Evolutionary conservation across 2,329 filamentous ascomycete genomes (phyloP).

Genomic region (Alternaria burnsii): DNA sequence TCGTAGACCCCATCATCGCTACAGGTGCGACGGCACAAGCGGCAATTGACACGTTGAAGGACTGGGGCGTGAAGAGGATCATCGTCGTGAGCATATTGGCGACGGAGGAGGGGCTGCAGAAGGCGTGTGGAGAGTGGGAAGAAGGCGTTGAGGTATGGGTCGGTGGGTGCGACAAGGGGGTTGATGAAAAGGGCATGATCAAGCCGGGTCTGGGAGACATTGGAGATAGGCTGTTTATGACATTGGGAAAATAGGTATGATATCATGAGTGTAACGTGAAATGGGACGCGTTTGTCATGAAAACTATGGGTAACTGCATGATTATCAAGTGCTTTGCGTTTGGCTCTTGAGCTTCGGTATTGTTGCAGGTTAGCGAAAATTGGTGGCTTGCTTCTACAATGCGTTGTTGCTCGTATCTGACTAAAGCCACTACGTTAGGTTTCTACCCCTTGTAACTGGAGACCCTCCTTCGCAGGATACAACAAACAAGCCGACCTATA

Average conservation of each 20-base stretch:
- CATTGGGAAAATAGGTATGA: slow-evolving; percentile 73
- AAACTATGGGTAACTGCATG: background rate
- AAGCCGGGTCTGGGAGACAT: slow-evolving; percentile 90
- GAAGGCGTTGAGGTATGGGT: slow-evolving; percentile 82
- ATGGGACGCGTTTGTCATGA: background rate
- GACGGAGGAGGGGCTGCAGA: slow-evolving; percentile 72
- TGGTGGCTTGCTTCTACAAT: too few relatives aligned
- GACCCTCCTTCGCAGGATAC: too few relatives aligned
- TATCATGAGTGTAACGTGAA: background rate
- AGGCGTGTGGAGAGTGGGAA: slow-evolving; percentile 79
- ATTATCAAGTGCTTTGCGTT: background rate
- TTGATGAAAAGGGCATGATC: slow-evolving; percentile 86
- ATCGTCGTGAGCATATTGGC: slow-evolving; percentile 79
- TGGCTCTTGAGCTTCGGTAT: too few relatives aligned
- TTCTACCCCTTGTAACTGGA: too few relatives aligned
- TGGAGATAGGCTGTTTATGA: slow-evolving; percentile 88
- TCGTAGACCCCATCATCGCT: slow-evolving; percentile 92
- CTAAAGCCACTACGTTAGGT: too few relatives aligned
- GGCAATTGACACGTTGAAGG: slow-evolving; percentile 85
- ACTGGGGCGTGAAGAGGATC: slow-evolving; percentile 89
- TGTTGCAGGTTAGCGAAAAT: too few relatives aligned
- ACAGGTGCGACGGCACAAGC: slow-evolving; percentile 90
- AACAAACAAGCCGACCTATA: too few relatives aligned
- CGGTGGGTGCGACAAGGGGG: slow-evolving; percentile 76
- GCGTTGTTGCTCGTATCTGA: too few relatives aligned